phyloP scores from a whole-genome alignment of 345 rosid genomes.

The Moricandia arvensis region DNA sequence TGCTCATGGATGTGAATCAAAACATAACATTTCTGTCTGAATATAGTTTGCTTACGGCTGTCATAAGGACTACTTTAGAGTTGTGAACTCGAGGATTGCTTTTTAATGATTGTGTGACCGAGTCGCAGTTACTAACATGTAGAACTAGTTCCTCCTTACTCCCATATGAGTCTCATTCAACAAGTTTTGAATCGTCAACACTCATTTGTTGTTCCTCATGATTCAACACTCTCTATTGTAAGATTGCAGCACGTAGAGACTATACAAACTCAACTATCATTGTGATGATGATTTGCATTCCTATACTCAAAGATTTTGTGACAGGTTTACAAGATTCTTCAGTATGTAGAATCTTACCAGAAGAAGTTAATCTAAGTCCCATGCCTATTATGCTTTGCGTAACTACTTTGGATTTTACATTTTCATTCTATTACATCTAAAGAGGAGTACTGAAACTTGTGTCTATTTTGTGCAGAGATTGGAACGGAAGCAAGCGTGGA shows the following conservation, averaged over 20 bases:
- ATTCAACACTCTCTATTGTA: constrained; percentile 69
- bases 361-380: constrained; percentile 65
- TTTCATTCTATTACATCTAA: not conserved
- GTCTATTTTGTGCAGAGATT: constrained; percentile 46
- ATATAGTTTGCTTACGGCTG: constrained; percentile 70
- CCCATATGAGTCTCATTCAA: constrained; percentile 45
- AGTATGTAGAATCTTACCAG: constrained; percentile 76
- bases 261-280: not conserved
- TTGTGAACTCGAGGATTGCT: constrained; percentile 60
- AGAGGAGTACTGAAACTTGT: not conserved
- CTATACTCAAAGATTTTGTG: not conserved
- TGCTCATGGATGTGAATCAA: not conserved
- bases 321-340: constrained; percentile 84
- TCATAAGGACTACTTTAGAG: constrained; percentile 73
- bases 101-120: constrained; percentile 75
- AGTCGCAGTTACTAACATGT: constrained; percentile 72
- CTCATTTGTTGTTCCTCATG: constrained; percentile 92
- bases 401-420: constrained; percentile 1
- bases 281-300: not conserved
- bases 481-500: constrained; percentile 98
- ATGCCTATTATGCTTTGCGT: constrained; percentile 85
- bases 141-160: constrained; percentile 47
- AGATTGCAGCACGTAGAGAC: constrained; percentile 65
- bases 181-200: constrained; percentile 79
- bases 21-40: not conserved